Conservation (phyloP, 2,329 filamentous ascomycete genomes). For the Colletotrichum gigasporum region DNA sequence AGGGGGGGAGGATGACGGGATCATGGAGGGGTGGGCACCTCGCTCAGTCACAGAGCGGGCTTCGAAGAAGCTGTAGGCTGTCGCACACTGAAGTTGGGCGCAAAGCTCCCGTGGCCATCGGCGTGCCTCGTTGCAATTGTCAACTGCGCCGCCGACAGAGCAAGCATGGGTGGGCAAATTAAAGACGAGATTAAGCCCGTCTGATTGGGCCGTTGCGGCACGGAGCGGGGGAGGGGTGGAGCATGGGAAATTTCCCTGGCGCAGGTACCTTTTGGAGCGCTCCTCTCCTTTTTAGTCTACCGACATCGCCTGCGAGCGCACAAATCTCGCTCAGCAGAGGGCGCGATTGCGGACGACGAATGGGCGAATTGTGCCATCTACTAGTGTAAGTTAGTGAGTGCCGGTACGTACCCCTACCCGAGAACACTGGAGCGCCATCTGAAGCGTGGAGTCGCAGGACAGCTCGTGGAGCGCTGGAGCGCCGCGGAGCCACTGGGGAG, state of each 20-base stretch:
- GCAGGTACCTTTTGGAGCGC: constrained; percentile 28
- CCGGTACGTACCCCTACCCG: not conserved
- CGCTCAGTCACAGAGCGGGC: not conserved
- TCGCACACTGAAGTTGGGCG: constrained; percentile 22
- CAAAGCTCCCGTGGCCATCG: constrained; percentile 17
- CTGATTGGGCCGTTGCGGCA: constrained; percentile 9
- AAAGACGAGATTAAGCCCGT: constrained; percentile 18
- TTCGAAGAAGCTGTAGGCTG: too few relatives aligned
- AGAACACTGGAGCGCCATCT: constrained; percentile 13
- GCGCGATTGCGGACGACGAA: too few relatives aligned
- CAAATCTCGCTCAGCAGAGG: too few relatives aligned
- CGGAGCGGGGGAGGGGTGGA: constrained; percentile 13
- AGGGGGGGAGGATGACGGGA: not conserved
- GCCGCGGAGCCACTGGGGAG: not conserved
- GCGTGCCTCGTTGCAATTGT: constrained; percentile 27
- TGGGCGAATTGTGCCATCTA: too few relatives aligned
- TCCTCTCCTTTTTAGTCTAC: too few relatives aligned
- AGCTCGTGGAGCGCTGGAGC: constrained; percentile 8
- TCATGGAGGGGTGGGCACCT: not conserved
- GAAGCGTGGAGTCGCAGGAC: constrained; percentile 8
- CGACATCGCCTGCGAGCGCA: not conserved
- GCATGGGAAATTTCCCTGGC: constrained; percentile 17
- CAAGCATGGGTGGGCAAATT: constrained; percentile 23
- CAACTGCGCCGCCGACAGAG: constrained; percentile 25
- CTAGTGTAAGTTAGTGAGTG: too few relatives aligned